Base-by-base conservation (phyloP, 306 rosid genomes). In the Albizia julibrissin region DNA sequence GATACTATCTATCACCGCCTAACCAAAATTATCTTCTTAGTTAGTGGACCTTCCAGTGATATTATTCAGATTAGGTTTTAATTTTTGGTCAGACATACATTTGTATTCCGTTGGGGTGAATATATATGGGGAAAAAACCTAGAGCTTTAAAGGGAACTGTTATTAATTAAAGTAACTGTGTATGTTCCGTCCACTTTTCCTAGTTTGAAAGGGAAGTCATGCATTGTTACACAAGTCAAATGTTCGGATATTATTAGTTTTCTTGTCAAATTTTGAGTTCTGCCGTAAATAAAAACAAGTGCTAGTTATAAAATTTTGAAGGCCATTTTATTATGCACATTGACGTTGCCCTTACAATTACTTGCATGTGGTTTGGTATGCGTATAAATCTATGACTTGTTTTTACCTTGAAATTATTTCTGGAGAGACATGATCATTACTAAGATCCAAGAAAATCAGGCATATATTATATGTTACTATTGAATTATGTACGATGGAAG, bases 41-140 rank as follows among this genome's bases (percentile, higher is more conserved):
- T 16, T 49, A 15, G 56, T 4, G 56, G n/a, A 49, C n/a, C 78
- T 62, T 82, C 69, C 76, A 77, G 52, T 61, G 77, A 47, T 64
- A 31, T 29, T 64, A 50, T 27, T 52, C 61, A 72, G 40, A 72
- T 74, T 64, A 43, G 74, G 83, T 52, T 65, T 72, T 39, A 40
- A 39, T 22, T 78, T 52, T 78, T 52, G 79, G 64, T 65, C 67
- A 73, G 37, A 16, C 27, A 72, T 72, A 12, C 37, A 24, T 47
- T 16, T 72, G 10, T 27, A 58, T 34, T 29, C 8, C 2, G 40
- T 14, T 64, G 40, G 69, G 10, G 40, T 1, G 0, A 64, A 27
- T 14, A 29, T 14, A 13, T 64, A 15, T 5, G 40, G 14, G 16
- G 0, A 27, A 64, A 14, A 6, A 66, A 64, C 50, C 58, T 8